Conservation (phyloP, 805 yeast species). For the Pichia exigua region DNA sequence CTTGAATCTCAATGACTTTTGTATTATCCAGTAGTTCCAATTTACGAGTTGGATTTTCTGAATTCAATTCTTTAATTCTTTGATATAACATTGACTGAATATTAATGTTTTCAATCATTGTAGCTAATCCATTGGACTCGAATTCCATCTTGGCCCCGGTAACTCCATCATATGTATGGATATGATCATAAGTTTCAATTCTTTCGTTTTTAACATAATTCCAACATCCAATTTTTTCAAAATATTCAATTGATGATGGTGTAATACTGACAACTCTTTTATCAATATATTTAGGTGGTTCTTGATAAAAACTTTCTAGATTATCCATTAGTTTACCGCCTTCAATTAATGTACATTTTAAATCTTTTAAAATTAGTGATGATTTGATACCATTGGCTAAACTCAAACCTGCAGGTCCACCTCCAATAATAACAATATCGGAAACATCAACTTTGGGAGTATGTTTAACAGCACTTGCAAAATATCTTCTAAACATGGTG, state of each 20-base stretch:
- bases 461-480: constrained; percentile 20
- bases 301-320: constrained; percentile 37
- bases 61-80: constrained; percentile 39
- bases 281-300: constrained; percentile 47
- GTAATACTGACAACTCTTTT: constrained; percentile 85
- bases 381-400: constrained; percentile 72
- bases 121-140: constrained; percentile 59
- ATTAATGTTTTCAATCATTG: constrained; percentile 84
- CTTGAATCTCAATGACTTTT: constrained; percentile 52
- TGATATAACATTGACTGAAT: constrained; percentile 66
- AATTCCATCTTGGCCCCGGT: constrained; percentile 66
- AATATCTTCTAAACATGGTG: constrained; percentile 19
- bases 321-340: constrained; percentile 47
- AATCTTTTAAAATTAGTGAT: constrained; percentile 51
- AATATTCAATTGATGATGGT: constrained; percentile 63
- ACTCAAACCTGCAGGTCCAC: constrained; percentile 95
- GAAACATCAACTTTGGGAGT: constrained; percentile 18
- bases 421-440: constrained; percentile 88
- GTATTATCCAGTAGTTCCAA: constrained; percentile 53
- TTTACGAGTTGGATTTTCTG: constrained; percentile 14
- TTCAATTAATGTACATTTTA: constrained; percentile 67
- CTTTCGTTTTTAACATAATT: constrained; percentile 59
- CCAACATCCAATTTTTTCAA: constrained; percentile 73
- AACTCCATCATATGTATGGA: constrained; percentile 81
- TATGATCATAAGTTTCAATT: constrained; percentile 69